phyloP scores from a whole-genome alignment of 257 asterid species.

The Ajuga chamaepitys region DNA sequence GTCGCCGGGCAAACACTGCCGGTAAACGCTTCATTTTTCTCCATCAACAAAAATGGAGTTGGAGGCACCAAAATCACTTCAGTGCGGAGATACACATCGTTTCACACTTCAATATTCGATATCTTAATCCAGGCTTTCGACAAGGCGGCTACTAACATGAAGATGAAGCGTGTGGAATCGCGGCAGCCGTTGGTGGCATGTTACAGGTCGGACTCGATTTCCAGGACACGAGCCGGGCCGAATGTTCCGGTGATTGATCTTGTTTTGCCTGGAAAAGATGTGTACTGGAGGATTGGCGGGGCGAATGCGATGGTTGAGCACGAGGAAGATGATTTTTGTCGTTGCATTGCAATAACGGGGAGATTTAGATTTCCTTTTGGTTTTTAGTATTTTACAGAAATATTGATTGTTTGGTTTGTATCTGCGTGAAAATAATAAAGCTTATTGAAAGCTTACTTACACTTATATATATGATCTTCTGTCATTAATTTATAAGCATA shows the following conservation, averaged over 20 bases:
- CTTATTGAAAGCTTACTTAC: too few relatives aligned
- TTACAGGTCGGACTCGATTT: slow-evolving; percentile 28
- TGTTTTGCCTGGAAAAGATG: slow-evolving; percentile 32
- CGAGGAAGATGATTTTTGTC: too few relatives aligned
- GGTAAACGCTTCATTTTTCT: slow-evolving; percentile 26
- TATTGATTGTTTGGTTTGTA: too few relatives aligned
- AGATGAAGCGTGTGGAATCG: slow-evolving; percentile 34
- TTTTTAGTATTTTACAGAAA: too few relatives aligned
- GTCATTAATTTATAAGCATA: too few relatives aligned
- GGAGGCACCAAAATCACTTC: slow-evolving; percentile 65
- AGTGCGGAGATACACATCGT: slow-evolving; percentile 28
- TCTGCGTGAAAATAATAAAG: too few relatives aligned
- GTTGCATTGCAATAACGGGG: too few relatives aligned
- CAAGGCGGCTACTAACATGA: slow-evolving; percentile 25
- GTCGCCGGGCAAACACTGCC: slow-evolving; percentile 24
- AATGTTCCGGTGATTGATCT: slow-evolving; percentile 36
- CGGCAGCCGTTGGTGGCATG: slow-evolving; percentile 47
- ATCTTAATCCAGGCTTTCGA: slow-evolving; percentile 35
- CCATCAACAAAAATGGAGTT: slow-evolving; percentile 25
- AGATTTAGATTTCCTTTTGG: too few relatives aligned
- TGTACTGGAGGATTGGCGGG: slow-evolving; percentile 33
- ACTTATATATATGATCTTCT: too few relatives aligned
- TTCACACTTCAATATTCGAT: slow-evolving; percentile 32
- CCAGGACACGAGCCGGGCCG: slow-evolving; percentile 29
- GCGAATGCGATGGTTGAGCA: slow-evolving; percentile 44